phyloP scores from a whole-genome alignment of 75 land plant species.

The Picea glauca region DNA sequence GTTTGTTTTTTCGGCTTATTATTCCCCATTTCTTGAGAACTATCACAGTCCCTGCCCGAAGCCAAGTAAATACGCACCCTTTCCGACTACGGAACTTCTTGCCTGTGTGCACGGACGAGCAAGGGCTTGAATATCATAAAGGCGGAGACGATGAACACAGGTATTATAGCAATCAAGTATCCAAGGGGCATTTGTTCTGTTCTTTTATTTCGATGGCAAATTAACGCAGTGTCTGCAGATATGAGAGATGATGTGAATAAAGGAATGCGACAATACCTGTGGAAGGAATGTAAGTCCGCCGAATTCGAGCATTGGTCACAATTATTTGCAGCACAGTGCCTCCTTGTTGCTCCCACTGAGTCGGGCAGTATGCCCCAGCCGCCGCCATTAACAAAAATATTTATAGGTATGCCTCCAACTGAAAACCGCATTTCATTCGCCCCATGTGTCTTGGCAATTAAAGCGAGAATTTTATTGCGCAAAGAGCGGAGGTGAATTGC shows the following conservation, averaged over 20 bases:
- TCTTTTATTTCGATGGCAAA: not conserved
- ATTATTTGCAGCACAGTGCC: slow-evolving; percentile 21
- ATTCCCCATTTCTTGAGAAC: slow-evolving; percentile 1
- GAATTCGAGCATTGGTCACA: slow-evolving; percentile 18
- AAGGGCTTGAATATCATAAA: not conserved
- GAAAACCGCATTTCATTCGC: no score
- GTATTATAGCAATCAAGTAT: not conserved
- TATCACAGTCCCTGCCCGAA: slow-evolving; percentile 4
- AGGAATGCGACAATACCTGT: slow-evolving; percentile 13
- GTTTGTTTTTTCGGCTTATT: not conserved
- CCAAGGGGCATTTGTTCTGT: not conserved
- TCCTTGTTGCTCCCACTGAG: slow-evolving; percentile 18
- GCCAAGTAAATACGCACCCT: slow-evolving; percentile 26
- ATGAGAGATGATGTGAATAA: not conserved
- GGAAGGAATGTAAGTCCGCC: slow-evolving; percentile 24
- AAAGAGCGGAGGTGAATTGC: no score
- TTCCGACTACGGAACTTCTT: slow-evolving; percentile 34
- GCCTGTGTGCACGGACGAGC: slow-evolving; percentile 10
- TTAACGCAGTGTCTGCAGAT: not conserved
- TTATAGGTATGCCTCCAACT: not conserved
- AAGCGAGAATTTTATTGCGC: no score
- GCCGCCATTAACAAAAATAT: slow-evolving; percentile 13
- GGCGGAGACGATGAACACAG: not conserved
- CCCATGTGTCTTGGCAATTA: no score
- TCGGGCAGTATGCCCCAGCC: not conserved